Conservation (phyloP, 2,329 filamentous ascomycete genomes). For the Ambrosiella xylebori region DNA sequence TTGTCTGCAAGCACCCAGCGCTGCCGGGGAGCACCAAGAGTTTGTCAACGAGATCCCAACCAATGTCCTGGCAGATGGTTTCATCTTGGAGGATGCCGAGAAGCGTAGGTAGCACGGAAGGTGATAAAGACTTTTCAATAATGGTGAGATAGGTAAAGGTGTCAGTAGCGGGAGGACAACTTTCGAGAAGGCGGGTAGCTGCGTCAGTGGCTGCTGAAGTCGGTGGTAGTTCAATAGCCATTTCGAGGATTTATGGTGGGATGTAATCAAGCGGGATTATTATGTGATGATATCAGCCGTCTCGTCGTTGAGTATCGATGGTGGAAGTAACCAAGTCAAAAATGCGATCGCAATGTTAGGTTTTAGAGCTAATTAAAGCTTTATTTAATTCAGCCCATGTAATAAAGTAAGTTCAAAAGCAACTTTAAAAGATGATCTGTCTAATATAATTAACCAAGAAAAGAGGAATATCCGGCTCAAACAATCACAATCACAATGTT, state of each 20-base stretch:
- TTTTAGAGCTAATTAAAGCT: not conserved
- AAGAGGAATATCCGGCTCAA: not conserved
- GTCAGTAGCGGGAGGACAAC: conserved; percentile 39
- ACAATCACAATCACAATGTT: not conserved
- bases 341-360: no score
- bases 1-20: conserved; percentile 54
- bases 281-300: not conserved
- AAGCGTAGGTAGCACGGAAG: conserved; percentile 48
- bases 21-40: conserved; percentile 50
- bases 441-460: not conserved
- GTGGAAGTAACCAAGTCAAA: no score
- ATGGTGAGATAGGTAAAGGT: conserved; percentile 64
- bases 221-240: not conserved
- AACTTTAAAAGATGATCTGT: not conserved
- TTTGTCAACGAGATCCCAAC: conserved; percentile 68
- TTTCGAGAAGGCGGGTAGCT: conserved; percentile 30
- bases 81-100: conserved; percentile 52
- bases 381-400: not conserved
- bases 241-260: not conserved
- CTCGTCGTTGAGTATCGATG: no score
- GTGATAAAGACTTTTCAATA: conserved; percentile 53
- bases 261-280: not conserved
- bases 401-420: not conserved
- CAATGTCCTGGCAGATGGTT: conserved; percentile 55
- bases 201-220: conserved; percentile 21